Evolutionary conservation across 2,329 filamentous ascomycete genomes (phyloP).

Genomic region (Aspergillus pseudoglaucus): DNA sequence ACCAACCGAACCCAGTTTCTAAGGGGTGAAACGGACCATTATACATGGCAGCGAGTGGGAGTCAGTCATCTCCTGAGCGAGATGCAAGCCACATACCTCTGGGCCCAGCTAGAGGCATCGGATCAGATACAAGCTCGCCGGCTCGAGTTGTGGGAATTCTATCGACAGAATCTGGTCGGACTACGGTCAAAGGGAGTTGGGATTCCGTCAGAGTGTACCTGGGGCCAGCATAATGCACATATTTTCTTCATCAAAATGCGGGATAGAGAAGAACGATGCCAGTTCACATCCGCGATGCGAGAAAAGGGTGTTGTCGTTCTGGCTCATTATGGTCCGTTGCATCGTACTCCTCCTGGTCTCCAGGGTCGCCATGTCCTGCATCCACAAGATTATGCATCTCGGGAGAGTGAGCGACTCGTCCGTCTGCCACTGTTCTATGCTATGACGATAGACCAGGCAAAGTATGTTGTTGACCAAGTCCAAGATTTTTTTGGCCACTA

Average conservation of each 20-base stretch:
- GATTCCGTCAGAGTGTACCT: neutral
- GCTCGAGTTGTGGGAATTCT: slow-evolving; percentile 5
- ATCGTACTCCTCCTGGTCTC: neutral
- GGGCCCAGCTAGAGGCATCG: slow-evolving; percentile 5
- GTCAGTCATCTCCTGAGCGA: slow-evolving; percentile 6
- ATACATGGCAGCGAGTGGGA: slow-evolving; percentile 8
- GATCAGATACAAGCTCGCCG: slow-evolving; percentile 4
- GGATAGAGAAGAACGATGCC: neutral
- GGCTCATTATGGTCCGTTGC: slow-evolving; percentile 1
- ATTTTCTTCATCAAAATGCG: slow-evolving; percentile 1
- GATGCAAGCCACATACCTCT: slow-evolving; percentile 10
- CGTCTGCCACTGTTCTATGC: slow-evolving; percentile 1
- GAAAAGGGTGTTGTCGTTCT: neutral
- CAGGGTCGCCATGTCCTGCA: neutral
- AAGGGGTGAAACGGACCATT: slow-evolving; percentile 8
- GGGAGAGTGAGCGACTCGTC: slow-evolving; percentile 1
- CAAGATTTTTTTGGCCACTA: neutral
- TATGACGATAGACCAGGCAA: neutral
- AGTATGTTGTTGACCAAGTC: neutral
- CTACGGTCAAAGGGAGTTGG: neutral
- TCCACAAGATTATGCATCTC: neutral
- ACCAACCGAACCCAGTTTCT: slow-evolving; percentile 5
- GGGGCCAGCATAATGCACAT: neutral
- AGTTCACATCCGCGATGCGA: neutral
- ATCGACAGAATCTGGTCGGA: neutral